These are phyloP conservation scores for Ustilaginoidea virens DNA, from an alignment of 2,329 filamentous ascomycete species.

Conservation along the genomic window DNA sequence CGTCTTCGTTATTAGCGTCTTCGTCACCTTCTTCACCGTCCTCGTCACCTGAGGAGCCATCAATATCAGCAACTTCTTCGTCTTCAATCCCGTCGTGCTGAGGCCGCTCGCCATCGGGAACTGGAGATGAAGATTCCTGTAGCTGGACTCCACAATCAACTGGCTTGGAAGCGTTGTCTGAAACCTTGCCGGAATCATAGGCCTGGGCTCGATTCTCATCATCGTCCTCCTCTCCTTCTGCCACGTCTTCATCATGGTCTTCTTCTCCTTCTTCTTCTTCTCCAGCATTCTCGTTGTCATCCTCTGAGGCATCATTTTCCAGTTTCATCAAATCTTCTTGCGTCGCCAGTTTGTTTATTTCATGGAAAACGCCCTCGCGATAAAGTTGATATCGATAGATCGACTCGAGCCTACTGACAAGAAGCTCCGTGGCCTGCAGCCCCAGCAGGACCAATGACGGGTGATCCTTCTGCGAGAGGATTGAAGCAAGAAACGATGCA, in stretches of 20 bases:
- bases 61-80: conserved; percentile 21
- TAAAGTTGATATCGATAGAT: conserved; percentile 96
- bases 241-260: conserved; percentile 5
- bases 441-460: conserved; percentile 73
- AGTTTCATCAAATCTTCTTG: conserved; percentile 18
- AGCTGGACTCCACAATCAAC: background rate
- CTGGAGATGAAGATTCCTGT: background rate
- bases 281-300: conserved; percentile 6
- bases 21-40: conserved; percentile 34
- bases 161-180: conserved; percentile 11
- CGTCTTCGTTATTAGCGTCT: conserved; percentile 34
- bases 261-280: conserved; percentile 12
- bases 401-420: conserved; percentile 67
- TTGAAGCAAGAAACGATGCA: conserved; percentile 87
- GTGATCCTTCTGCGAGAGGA: conserved; percentile 90
- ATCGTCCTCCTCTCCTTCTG: background rate
- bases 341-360: conserved; percentile 68
- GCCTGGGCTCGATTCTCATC: background rate
- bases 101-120: conserved; percentile 6
- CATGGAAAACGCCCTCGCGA: conserved; percentile 84
- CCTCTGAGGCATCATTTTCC: conserved; percentile 5
- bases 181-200: background rate
- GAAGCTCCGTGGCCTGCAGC: conserved; percentile 75
- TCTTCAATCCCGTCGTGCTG: conserved; percentile 16
- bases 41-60: conserved; percentile 23